Percentiles rank a stretch among this genome's conserved stretches.
These are phyloP conservation scores for Arabidopsis arenosa DNA, from an alignment of 345 rosid species.

Conservation along the genomic window DNA sequence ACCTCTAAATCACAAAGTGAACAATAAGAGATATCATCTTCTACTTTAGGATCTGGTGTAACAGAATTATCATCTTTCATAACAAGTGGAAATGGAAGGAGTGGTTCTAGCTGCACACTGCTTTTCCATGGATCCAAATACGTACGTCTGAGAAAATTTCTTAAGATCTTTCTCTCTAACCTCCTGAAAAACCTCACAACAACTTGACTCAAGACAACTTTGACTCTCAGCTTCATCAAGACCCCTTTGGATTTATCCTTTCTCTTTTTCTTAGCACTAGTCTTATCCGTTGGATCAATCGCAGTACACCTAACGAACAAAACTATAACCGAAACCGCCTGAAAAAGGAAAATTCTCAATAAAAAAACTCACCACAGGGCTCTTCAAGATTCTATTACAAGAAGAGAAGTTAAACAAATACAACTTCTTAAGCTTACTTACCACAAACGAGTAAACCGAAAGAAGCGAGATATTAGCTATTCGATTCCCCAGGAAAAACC, in stretches of 20 bases:
- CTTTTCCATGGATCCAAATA: conserved; percentile 82
- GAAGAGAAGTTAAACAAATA: background rate
- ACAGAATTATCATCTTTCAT: conserved; percentile 84
- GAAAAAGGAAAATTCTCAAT: conserved; percentile 33
- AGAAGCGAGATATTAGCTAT: conserved; percentile 70
- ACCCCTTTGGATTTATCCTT: conserved; percentile 57
- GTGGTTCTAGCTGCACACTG: conserved; percentile 69
- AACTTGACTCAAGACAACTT: conserved; percentile 78
- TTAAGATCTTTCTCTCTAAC: conserved; percentile 85
- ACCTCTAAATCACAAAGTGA: conserved; percentile 90
- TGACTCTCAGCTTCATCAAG: conserved; percentile 64
- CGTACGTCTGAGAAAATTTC: conserved; percentile 73
- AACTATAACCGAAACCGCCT: conserved; percentile 79
- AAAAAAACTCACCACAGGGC: background rate
- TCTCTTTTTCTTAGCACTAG: conserved; percentile 71
- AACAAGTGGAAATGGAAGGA: conserved; percentile 88
- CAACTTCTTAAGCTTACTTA: conserved; percentile 39
- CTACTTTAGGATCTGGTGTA: conserved; percentile 72
- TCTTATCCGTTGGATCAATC: conserved; percentile 89
- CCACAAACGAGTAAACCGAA: conserved; percentile 69
- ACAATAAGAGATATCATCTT: conserved; percentile 79
- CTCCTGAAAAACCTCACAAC: conserved; percentile 74
- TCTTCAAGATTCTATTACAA: background rate
- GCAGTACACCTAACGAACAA: conserved; percentile 84
- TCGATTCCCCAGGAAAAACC: conserved; percentile 81